Conservation (phyloP, 192 early-diverging fungal genomes). For the Oehlia diaphana region DNA sequence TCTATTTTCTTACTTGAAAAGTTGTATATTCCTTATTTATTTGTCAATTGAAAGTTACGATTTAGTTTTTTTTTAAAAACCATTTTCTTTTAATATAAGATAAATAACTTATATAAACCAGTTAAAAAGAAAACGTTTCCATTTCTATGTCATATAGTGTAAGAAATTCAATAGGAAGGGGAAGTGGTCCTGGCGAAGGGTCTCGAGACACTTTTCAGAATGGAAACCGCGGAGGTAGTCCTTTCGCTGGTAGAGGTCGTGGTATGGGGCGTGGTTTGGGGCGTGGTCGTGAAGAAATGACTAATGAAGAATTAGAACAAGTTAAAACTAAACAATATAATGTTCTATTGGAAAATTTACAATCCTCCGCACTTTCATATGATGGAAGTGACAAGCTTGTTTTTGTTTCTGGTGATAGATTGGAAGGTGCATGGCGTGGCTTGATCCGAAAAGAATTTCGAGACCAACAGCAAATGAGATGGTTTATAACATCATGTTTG, state of each 20-base stretch:
- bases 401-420: background rate
- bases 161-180: background rate
- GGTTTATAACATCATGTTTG: constrained; percentile 27
- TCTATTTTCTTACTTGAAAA: no score
- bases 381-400: constrained; percentile 21
- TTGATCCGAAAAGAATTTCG: background rate
- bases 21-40: no score
- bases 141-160: background rate
- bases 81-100: no score
- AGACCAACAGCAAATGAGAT: constrained; percentile 8
- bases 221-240: background rate
- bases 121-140: background rate
- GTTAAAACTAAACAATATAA: background rate
- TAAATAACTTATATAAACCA: no score
- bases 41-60: no score
- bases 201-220: background rate
- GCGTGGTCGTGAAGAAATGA: background rate
- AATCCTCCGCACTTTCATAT: constrained; percentile 10
- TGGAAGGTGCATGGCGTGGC: background rate
- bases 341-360: constrained; percentile 15
- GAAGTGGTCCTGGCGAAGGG: background rate
- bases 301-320: background rate
- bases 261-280: background rate
- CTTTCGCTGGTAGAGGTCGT: background rate
- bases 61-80: no score